Evolutionary conservation across 495 filamentous ascomycete genomes (phyloP), one percentile per base, ranked within the genome.

Genomic region (Apodospora peruviana): DNA sequence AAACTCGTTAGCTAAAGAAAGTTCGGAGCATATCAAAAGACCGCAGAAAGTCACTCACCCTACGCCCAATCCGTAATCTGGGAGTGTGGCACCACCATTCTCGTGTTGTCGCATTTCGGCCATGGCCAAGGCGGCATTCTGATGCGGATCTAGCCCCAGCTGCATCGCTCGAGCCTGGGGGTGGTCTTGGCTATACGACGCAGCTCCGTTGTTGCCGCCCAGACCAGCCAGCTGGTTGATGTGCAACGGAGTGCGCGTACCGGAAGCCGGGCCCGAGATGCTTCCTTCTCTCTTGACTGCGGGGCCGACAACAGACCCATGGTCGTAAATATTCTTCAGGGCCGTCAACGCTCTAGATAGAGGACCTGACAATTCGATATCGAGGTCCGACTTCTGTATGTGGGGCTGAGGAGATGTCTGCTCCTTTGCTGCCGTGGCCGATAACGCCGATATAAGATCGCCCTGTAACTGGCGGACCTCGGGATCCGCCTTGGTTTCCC

Each of bases 251-350:
- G 72, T 74, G 4, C 72, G 60, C 18, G 64, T 60, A 18, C 65
- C 71, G 1, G 71, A 73, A 3, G 51, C 61, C 11, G 60, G 38
- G 2, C 40, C 64, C 0, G 60, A 58, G n/a, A 53, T 48, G 39
- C 52, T 60, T 17, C 59, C 64, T 40, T 77, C 73, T 19, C 64
- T 57, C 62, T 72, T 72, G 17, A 69, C 25, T 0, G 51, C 55
- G 2, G 68, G 65, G 0, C 65, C 69, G 7, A 69, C 55, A 12
- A 77, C 55, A 35, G 69, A 73, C 1, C 77, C 77, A 60, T 79
- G 75, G 51, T 79, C 77, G 42, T 80, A 80, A 24, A 80, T 80
- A 43, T 78, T 79, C 50, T 71, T 75, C 23, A 80, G 58, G n/a
- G 77, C 77, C 1, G 62, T 67, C 32, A 80, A 54, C 8, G 77